Base-by-base conservation (phyloP, 192 early-diverging fungal species). In the Mortierella claussenii region DNA sequence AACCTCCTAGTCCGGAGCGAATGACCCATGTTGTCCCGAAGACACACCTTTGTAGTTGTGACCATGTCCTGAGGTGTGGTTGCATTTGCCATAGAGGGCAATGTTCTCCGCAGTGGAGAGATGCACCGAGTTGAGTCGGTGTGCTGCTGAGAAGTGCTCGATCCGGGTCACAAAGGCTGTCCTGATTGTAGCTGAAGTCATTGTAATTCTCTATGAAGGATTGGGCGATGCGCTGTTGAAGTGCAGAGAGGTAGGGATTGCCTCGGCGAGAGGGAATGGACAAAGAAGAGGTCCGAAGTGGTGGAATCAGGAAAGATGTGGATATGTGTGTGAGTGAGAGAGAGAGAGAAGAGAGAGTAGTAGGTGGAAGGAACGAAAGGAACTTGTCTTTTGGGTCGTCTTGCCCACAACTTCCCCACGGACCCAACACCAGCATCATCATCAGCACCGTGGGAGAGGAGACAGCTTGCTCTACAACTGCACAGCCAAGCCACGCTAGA, bases 91-190 rank as follows among this genome's bases (percentile, higher is more conserved):
- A 80, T 86, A 97, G 17, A 93, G 60, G 48, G 68, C 70, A 17
- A 65, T 42, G 74, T 97, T 97, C 55, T 94, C 90, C 65, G 88
- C 89, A 23, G 79, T 85, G 54, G 83, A 88, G 18, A 97, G 85
- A 26, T 85, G 69, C 32, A 87, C 83, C 20, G 91, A 92, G 80
- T 96, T 86, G 68, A 97, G 81, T 24, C 96, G 87, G 80, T 97
- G 96, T 18, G 95, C 96, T 0, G 96, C 90, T 3, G 94, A 96
- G 76, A 97, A 95, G 65, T 84, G 84, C 68, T 91, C 92, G 18
- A 82, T 89, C 51, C 94, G 85, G 37, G 89, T 89, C 55, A 96
- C 82, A 67, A 92, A 94, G 18, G 75, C 88, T n/a, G 84, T 87
- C 3, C 85, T 81, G 49, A 65, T 58, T 26, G 61, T 64, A 59